Evolutionary conservation across 2,329 filamentous ascomycete genomes (phyloP), one percentile per base, ranked within the genome.

Genomic region (Zasmidium citrigriseum): DNA sequence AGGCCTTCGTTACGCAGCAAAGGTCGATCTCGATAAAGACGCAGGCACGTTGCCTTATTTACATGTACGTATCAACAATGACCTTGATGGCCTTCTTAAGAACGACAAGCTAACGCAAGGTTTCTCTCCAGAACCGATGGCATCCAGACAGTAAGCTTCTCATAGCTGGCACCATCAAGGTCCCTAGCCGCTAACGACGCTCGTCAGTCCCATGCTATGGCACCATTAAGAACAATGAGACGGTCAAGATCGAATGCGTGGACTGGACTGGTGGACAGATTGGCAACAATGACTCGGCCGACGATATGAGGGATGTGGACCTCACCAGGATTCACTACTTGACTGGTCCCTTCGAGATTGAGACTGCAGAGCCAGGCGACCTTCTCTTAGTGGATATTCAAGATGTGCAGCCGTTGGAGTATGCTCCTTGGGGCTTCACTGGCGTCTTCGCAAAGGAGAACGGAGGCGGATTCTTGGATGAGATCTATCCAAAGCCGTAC

Each of bases 181-280:
- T 54, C 45, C 18, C 23, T 21, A 20, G 23, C 25, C 22, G 52
- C 51, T 45, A 54, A 41, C 45, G 41, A 2, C 4, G n/a, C 45
- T 22, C n/a, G 16, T n/a, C 60, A 95, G 90, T 96, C 52, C 93
- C 93, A 0, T 85, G 83, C 56, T 83, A 82, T 52, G 89, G 82
- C 27, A 86, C 83, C 1, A 91, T 97, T 69, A 87, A 89, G 67
- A 87, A 93, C 69, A 88, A 88, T 25, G 93, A 96, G 76, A 90
- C 90, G 0, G 92, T 96, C 65, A 96, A 96, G 76, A 96, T 96
- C 64, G 91, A 96, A 80, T 96, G 93, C 69, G 80, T 95, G 7
- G 91, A 96, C 77, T 96, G 91, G 68, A 78, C 76, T 0, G 71
- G 70, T 21, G 92, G 92, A 1, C 92, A 96, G 68, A 96, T 96